Evolutionary conservation across 2,329 filamentous ascomycete genomes (phyloP).

Genomic region (Fusarium nematophilum): DNA sequence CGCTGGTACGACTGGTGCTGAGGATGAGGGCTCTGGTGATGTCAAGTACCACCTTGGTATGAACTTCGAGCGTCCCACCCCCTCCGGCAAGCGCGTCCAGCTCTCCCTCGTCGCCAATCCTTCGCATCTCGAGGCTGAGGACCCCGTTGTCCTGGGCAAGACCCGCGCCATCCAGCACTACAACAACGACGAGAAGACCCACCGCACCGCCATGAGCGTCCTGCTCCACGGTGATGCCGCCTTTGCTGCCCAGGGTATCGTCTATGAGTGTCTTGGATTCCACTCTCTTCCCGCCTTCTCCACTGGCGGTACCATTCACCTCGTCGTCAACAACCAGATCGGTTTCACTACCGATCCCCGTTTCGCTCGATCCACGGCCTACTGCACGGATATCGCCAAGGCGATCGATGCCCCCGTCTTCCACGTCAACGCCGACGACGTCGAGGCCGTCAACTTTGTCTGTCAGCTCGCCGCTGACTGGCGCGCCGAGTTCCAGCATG

Average conservation of each 20-base stretch:
- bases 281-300: constrained; percentile 95
- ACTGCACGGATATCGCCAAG: constrained; percentile 99
- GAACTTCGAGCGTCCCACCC: constrained; percentile 99
- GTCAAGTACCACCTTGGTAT: constrained; percentile 99
- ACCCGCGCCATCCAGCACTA: constrained; percentile 98
- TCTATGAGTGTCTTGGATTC: constrained; percentile 99
- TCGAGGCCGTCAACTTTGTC: constrained; percentile 97
- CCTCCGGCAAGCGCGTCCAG: constrained; percentile 99
- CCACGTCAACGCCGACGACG: constrained; percentile 99
- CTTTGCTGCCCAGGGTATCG: constrained; percentile 94
- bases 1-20: constrained; percentile 84
- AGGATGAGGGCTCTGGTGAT: constrained; percentile 96
- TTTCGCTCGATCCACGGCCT: constrained; percentile 95
- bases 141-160: constrained; percentile 97
- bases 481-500: constrained; percentile 98
- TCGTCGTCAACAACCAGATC: constrained; percentile 99
- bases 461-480: constrained; percentile 97
- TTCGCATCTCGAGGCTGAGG: constrained; percentile 97
- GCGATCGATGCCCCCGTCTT: constrained; percentile 98
- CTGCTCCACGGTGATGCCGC: constrained; percentile 97
- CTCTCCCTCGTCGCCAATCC: constrained; percentile 98
- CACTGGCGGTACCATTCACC: constrained; percentile 95
- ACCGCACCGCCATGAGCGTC: constrained; percentile 92
- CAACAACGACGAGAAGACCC: constrained; percentile 94
- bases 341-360: constrained; percentile 99